A percentile compares a stretch with the other conserved stretches of the same genome.
These are phyloP conservation scores for Didymella sp. DNA, from an alignment of 2,329 filamentous ascomycete species.

Conservation along the genomic window DNA sequence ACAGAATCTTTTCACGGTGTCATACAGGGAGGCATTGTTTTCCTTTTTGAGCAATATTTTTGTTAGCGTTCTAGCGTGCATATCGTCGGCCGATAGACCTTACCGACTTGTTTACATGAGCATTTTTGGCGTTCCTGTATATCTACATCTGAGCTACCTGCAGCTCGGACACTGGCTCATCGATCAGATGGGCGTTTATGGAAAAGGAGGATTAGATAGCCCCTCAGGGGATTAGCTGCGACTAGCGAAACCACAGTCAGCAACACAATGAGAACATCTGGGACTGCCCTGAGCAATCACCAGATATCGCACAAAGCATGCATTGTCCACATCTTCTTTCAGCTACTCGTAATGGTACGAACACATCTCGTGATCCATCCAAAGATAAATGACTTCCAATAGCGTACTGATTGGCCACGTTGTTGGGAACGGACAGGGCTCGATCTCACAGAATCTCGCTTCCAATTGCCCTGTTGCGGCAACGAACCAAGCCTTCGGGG, in stretches of 20 bases:
- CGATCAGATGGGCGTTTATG: not conserved
- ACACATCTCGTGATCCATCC: not conserved
- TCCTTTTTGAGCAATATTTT: conserved; percentile 15
- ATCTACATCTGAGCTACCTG: not conserved
- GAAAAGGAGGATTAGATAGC: conserved; percentile 6
- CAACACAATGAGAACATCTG: conserved; percentile 2
- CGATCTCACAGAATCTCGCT: conserved; percentile 5
- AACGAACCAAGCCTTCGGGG: not conserved
- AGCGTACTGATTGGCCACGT: conserved; percentile 8
- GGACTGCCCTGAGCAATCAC: not conserved
- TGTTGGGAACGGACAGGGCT: not conserved
- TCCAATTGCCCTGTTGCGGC: not conserved
- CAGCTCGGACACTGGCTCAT: not conserved
- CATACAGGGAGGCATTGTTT: conserved; percentile 19
- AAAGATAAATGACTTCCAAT: not conserved
- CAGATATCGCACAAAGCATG: conserved; percentile 4
- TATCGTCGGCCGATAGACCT: conserved; percentile 36
- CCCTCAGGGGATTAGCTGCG: conserved; percentile 3
- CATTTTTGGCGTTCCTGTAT: conserved; percentile 32
- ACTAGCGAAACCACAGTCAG: not conserved
- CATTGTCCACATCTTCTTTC: not conserved
- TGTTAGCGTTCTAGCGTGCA: conserved; percentile 49
- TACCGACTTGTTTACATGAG: conserved; percentile 23
- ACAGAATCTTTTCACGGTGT: conserved; percentile 14
- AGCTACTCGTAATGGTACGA: not conserved